Base-by-base conservation (phyloP, 1,139 yeast genomes). In the Diutina ranongensis region DNA sequence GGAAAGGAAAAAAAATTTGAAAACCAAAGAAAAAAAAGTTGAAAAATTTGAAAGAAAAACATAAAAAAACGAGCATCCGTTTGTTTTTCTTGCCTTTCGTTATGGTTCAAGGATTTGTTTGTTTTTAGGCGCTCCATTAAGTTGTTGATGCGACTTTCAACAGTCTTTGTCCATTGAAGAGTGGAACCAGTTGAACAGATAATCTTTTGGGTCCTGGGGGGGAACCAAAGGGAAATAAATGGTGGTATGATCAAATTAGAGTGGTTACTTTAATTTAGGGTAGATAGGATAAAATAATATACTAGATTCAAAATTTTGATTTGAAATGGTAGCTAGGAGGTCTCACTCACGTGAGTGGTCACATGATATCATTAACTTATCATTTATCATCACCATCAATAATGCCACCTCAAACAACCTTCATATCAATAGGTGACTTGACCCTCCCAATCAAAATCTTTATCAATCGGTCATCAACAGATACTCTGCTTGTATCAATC, bases 11-110 rank as follows among this genome's bases (percentile, higher is more conserved):
- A 38, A 38, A 38, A n/a, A 4, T 25, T 25, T 20, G 16, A 38
- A 38, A n/a, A n/a, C n/a, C n/a, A n/a, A n/a, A n/a, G n/a, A n/a
- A n/a, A n/a, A n/a, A 38, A 38, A 38, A 38, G 12, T 4, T 13
- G 31, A 15, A 15, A 38, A 38, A 38, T 5, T 20, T 13, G 12
- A 35, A 21, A n/a, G 28, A 15, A 20, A 36, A 21, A 19, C 9
- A 5, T 16, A 38, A 38, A 38, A 38, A 38, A 38, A 38, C 42
- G 42, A 38, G 42, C 42, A 38, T 38, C 42, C 42, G 42, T 38
- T 38, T 21, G 40, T 38, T 21, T 25, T 38, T 38, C 42, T 38
- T 18, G 36, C 36, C 36, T 34, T 34, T 34, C 35, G 20, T 15
- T 34, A 18, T 7, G 19, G 36, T 16, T 34, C 4, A 16, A 13